Evolutionary conservation across 768 basidiomycete species (phyloP), one percentile per base, ranked within the genome.

Genomic region (Fomitopsis serialis): DNA sequence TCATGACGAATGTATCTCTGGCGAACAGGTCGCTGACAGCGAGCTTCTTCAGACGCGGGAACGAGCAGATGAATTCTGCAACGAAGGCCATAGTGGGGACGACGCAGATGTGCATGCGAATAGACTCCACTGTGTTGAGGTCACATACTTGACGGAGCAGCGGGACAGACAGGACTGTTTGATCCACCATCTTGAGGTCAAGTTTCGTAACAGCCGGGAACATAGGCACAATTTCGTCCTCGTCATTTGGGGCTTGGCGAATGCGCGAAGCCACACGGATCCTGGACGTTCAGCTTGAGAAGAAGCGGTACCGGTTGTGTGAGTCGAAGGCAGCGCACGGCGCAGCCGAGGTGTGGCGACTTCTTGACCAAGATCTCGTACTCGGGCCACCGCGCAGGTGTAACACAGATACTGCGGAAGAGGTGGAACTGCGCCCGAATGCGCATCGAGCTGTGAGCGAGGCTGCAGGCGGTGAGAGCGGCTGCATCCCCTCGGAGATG

Each of bases 381-480:
- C 12, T 24, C 25, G 25, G 5, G 22, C 15, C 42, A 49, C 29
- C 34, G 51, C 12, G 42, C 24, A 12, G 32, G 22, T 34, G 55
- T 32, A n/a, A 62, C 25, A 15, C 24, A 15, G 24, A 61, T 47
- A 0, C 17, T 29, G 24, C 45, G 32, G 52, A 58, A 62, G 19
- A 62, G 44, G 51, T 57, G 61, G 43, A 55, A 58, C 21, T 58
- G 58, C 1, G 62, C 58, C 21, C 55, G 24, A 2, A 27, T 21
- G 21, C 27, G 46, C 61, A 60, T 63, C 3, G 19, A 2, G 27
- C 43, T 48, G 56, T 58, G 58, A 19, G 53, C 48, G 29, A 60
- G 52, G 34, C 56, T 52, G 47, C 62, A 63, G 2, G 48, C 48
- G 10, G 27, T 24, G 3, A 65, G 56, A 3, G 62, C 54, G 4